phyloP scores from a whole-genome alignment of 805 yeast species.

The Candida gorgasii region DNA sequence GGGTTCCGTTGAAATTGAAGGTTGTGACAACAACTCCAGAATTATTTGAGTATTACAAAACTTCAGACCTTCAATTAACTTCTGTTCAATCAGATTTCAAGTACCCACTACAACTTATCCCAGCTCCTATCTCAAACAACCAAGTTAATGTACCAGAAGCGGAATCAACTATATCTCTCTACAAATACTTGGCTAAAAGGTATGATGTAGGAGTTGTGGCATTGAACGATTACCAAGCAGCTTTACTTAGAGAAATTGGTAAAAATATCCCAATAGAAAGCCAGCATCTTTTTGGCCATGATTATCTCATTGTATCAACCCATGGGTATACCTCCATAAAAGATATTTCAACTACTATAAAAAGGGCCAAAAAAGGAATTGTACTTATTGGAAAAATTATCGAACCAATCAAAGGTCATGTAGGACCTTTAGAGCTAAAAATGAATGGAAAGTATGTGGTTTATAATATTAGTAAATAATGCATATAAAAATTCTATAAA shows the following conservation, averaged over 20 bases:
- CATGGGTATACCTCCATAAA: constrained; percentile 9
- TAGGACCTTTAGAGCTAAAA: constrained; percentile 3
- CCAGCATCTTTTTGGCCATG: constrained; percentile 6
- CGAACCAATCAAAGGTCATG: not conserved
- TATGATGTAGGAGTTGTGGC: constrained; percentile 10
- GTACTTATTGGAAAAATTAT: constrained; percentile 10
- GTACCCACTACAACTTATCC: constrained; percentile 1
- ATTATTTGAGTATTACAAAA: constrained; percentile 6
- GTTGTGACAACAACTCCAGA: not conserved
- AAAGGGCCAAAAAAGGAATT: constrained; percentile 9
- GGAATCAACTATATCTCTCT: constrained; percentile 6
- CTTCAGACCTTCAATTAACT: not conserved
- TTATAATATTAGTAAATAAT: constrained; percentile 3
- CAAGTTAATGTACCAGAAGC: constrained; percentile 14
- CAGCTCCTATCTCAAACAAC: not conserved
- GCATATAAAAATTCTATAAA: constrained; percentile 9
- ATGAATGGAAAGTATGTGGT: constrained; percentile 3
- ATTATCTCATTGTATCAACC: constrained; percentile 12
- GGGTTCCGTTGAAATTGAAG: not conserved
- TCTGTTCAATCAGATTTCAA: not conserved
- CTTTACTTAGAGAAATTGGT: constrained; percentile 11
- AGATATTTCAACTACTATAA: constrained; percentile 12
- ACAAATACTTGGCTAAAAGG: not conserved
- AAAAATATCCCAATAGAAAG: not conserved
- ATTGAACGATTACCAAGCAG: constrained; percentile 13